Base-by-base conservation (phyloP, 2,329 filamentous ascomycete species). In the Gnomoniopsis sp. region DNA sequence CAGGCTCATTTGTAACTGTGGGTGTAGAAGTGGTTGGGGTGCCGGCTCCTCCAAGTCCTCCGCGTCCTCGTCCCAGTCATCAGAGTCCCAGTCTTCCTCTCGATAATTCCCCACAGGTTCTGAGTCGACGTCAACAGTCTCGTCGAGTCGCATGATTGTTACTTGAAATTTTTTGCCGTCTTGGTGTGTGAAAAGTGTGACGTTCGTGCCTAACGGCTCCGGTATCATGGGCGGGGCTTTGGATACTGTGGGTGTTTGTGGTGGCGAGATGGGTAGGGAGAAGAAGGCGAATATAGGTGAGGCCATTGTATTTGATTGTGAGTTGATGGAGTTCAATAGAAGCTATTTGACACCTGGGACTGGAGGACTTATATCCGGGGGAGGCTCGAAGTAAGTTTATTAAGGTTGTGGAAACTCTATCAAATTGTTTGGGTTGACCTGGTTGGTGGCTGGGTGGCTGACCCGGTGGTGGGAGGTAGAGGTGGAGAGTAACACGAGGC, bases 31-130 rank as follows among this genome's bases (percentile, higher is more conserved):
- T 30, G 26, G 26, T 8, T 30, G 26, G 4, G 26, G 47, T 21
- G 15, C 41, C 43, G 43, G 43, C 43, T 44, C 43, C 43, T 44
- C 43, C 43, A n/a, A 55, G 15, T 55, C 53, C 33, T 21, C 30
- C 1, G 53, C 53, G 21, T 55, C 53, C 10, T 49, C 53, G 19
- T 49, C 44, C 53, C 53, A 55, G 22, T 55, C 53, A 34, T 43
- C 46, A 15, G 15, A 33, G 44, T 55, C 53, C 53, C 53, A 55
- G 44, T 49, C 44, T 11, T 41, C 34, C 3, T 14, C 44, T 6
- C 23, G 44, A 21, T 21, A 41, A 2, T 17, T 15, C 2, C 21
- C 26, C 7, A n/a, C 12, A 15, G 21, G 30, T 34, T 49, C 46
- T 11, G 36, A 41, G 30, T 54, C 26, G 43, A 54, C 19, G n/a